Base-by-base conservation (phyloP, 2,329 filamentous ascomycete genomes). In the Diplodia mutila region DNA sequence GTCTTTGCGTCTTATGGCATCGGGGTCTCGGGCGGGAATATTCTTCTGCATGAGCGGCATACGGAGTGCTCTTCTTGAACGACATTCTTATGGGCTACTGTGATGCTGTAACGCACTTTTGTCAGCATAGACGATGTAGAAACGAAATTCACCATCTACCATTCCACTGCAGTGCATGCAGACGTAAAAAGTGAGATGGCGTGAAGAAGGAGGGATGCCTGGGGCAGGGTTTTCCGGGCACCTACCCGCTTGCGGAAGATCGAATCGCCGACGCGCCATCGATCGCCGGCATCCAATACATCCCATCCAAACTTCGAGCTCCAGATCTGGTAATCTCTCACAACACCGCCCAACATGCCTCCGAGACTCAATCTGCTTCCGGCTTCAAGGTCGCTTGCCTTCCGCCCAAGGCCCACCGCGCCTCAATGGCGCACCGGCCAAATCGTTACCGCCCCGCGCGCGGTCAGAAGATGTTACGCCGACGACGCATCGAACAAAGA, bases 331-430 rank as follows among this genome's bases (percentile, higher is more conserved):
- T 0, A 34, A 4, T 16, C 8, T 12, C 57, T 3, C 63, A 65
- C 25, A 16, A 27, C 63, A 48, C 34, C 53, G 46, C 32, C 61
- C 61, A 74, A 65, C 21, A 80, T 80, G 78, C 76, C 78, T 69
- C 78, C 78, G 64, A 75, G 77, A 76, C 71, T 79, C 61, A 78
- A 74, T 53, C 32, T 79, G 61, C 70, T 76, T 49, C 68, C 72
- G 1, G 69, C 78, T 34, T 65, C 76, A 61, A 71, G 76, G 66
- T 69, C 75, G 66, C 77, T 80, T 65, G 72, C 75, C 8, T 75
- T 75, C 66, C 71, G 77, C 27, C 71, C 76, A 1, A 75, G 70
- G 69, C 69, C 73, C 3, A 70, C 73, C 48, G 29, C 72, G 37
- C 71, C 72, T 61, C 76, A 77, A 73, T 73, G 63, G 63, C 76